A percentile compares a stretch with the other conserved stretches of the same genome.
Evolutionary conservation across 306 rosid genomes (phyloP).

Genomic region (Acacia confusa): DNA sequence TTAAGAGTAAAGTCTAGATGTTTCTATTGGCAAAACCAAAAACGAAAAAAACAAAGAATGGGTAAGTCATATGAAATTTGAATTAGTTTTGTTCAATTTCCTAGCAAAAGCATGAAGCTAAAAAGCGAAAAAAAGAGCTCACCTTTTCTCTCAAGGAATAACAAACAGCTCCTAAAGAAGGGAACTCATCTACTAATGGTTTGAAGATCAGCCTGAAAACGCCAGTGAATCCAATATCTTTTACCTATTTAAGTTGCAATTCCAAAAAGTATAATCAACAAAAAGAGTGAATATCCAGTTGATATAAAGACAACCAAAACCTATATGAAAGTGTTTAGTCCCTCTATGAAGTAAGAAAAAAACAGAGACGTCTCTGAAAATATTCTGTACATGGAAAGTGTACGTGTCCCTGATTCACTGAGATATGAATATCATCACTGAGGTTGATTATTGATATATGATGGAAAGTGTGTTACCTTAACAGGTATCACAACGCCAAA

Average conservation of each 20-base stretch:
- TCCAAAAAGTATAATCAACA: neutral
- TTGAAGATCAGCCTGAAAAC: slow-evolving; percentile 97
- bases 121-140: neutral
- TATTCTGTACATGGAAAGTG: no score
- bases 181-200: slow-evolving; percentile 80
- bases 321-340: neutral
- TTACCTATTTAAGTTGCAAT: slow-evolving; percentile 57
- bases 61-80: neutral
- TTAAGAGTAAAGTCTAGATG: slow-evolving; percentile 83
- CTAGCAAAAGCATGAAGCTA: neutral
- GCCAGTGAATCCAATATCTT: slow-evolving; percentile 97
- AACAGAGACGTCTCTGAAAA: neutral
- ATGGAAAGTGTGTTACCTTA: slow-evolving; percentile 53
- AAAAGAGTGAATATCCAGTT: slow-evolving; percentile 10
- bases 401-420: no score
- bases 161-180: slow-evolving; percentile 80
- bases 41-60: neutral
- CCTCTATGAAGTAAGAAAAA: neutral
- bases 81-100: neutral
- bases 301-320: slow-evolving; percentile 15
- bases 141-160: slow-evolving; percentile 89
- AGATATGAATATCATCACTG: neutral
- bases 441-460: neutral
- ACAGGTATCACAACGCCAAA: slow-evolving; percentile 80
- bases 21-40: slow-evolving; percentile 55